These are phyloP conservation scores for Phanerochaete sordida DNA, from an alignment of 768 basidiomycete species.

Conservation along the genomic window DNA sequence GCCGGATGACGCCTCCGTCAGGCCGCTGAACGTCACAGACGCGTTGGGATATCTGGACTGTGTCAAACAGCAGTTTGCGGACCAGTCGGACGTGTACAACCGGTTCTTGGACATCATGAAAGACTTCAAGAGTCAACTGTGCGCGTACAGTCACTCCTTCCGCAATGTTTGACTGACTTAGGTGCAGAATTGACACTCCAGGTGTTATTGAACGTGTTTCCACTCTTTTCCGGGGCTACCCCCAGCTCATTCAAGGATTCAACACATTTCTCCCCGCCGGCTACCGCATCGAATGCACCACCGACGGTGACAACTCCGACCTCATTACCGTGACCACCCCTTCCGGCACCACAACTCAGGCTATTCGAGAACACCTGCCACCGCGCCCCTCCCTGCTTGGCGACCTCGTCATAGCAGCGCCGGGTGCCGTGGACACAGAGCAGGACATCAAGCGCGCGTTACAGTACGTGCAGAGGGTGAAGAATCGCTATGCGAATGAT, in stretches of 20 bases:
- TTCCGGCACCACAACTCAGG: constrained; percentile 46
- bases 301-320: constrained; percentile 58
- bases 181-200: constrained; percentile 87
- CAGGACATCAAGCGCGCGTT: constrained; percentile 70
- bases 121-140: constrained; percentile 68
- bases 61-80: constrained; percentile 57
- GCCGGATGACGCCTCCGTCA: constrained; percentile 16
- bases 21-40: constrained; percentile 59
- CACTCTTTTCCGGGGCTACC: constrained; percentile 87
- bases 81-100: constrained; percentile 62
- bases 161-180: neutral
- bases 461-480: constrained; percentile 96
- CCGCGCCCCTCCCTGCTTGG: neutral
- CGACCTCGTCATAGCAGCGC: neutral
- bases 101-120: constrained; percentile 69
- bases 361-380: constrained; percentile 21
- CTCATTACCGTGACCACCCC: constrained; percentile 80
- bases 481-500: constrained; percentile 75
- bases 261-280: constrained; percentile 96
- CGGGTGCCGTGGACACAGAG: constrained; percentile 4
- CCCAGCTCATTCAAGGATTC: constrained; percentile 92
- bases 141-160: constrained; percentile 17
- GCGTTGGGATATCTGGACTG: constrained; percentile 62
- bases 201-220: constrained; percentile 97
- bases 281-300: constrained; percentile 85